Percentiles rank a stretch among this genome's conserved stretches.
phyloP scores from a whole-genome alignment of 345 rosid species.

The Heritiera fomes region DNA sequence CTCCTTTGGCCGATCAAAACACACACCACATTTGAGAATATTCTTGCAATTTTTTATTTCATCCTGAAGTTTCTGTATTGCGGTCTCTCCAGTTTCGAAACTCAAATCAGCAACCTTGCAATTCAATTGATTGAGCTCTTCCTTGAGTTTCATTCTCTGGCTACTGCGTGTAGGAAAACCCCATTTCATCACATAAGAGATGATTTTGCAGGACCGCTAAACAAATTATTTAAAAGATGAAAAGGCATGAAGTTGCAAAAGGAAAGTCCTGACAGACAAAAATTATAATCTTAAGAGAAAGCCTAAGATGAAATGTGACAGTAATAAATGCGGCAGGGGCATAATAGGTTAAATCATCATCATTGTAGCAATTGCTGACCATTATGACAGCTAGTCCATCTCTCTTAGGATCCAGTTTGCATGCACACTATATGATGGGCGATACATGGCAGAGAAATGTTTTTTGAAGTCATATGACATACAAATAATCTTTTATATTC shows the following conservation, averaged over 20 bases:
- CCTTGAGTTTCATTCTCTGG: constrained; percentile 71
- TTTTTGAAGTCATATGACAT: neutral
- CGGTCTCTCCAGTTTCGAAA: constrained; percentile 82
- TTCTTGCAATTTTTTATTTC: constrained; percentile 83
- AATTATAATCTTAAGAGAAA: neutral
- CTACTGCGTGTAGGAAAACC: constrained; percentile 38
- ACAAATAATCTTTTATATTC: constrained; percentile 3
- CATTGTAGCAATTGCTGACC: neutral
- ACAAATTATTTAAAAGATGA: neutral
- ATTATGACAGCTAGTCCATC: neutral
- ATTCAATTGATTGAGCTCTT: constrained; percentile 70
- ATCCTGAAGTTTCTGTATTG: constrained; percentile 81
- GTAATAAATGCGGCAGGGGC: neutral
- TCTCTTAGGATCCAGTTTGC: neutral
- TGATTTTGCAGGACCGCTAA: neutral
- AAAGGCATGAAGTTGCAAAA: too few relatives aligned
- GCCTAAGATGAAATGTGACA: neutral
- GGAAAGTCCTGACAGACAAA: too few relatives aligned
- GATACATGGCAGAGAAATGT: neutral
- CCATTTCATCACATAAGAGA: neutral
- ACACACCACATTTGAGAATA: constrained; percentile 91
- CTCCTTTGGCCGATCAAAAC: constrained; percentile 97
- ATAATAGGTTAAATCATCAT: neutral
- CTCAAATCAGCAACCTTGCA: constrained; percentile 59
- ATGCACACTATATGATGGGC: neutral